phyloP scores from a whole-genome alignment of 176 grass and related monocot genomes.

The Avena atlantica region DNA sequence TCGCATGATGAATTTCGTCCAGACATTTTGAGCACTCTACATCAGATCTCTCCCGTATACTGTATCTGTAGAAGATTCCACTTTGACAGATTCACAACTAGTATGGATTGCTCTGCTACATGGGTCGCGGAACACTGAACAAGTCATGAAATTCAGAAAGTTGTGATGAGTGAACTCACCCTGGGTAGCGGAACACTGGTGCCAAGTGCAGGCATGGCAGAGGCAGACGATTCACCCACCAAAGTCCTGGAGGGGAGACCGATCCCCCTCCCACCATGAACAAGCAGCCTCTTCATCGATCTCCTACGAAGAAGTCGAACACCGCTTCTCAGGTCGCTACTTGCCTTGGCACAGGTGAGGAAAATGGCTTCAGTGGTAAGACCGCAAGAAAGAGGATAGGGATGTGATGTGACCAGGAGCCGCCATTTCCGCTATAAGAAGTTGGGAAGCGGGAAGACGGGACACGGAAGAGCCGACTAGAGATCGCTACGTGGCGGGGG shows the following conservation, averaged over 20 bases:
- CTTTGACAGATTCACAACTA: neutral
- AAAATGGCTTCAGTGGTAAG: neutral
- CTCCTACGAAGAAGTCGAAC: neutral
- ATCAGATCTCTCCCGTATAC: neutral
- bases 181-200: conserved; percentile 22
- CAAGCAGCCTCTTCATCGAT: conserved; percentile 57
- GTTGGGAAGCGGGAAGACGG: neutral
- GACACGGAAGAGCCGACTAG: neutral
- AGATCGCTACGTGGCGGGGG: conserved; percentile 15
- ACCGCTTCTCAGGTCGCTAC: neutral
- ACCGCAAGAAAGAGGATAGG: conserved; percentile 23
- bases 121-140: neutral
- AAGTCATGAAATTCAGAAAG: neutral
- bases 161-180: conserved; percentile 18
- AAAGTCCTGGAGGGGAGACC: neutral
- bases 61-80: neutral
- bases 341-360: neutral
- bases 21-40: neutral
- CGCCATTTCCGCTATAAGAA: conserved; percentile 26
- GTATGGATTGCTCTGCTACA: neutral
- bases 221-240: neutral
- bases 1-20: neutral
- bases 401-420: conserved; percentile 13
- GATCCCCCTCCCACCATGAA: conserved; percentile 12
- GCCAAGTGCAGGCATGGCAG: neutral